Percentiles rank a stretch among this genome's conserved stretches.
phyloP scores from a whole-genome alignment of 140 eudicot species.

The Cichorium intybus region DNA sequence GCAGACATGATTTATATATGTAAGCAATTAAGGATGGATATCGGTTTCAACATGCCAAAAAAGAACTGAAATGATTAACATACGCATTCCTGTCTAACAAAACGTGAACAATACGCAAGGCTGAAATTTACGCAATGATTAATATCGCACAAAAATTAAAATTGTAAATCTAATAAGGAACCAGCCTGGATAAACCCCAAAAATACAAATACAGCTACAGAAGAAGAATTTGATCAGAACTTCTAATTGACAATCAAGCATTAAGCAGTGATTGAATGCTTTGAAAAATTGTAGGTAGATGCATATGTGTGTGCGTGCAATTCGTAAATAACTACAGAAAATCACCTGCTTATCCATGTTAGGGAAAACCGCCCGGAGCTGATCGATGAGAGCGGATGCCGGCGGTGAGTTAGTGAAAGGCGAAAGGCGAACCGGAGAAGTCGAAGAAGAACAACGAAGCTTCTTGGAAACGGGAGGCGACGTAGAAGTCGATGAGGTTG shows the following conservation, averaged over 20 bases:
- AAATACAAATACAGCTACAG: neutral
- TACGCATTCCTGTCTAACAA: neutral
- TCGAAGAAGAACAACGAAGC: conserved; percentile 50
- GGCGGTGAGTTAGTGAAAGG: conserved; percentile 22
- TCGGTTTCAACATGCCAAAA: neutral
- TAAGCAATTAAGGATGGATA: neutral
- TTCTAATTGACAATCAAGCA: conserved; percentile 6
- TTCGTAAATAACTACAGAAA: neutral
- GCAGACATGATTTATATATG: neutral
- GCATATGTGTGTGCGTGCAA: neutral
- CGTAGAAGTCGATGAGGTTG: conserved; percentile 46
- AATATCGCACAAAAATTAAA: neutral
- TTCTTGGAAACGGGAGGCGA: conserved; percentile 60
- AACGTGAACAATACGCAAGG: neutral
- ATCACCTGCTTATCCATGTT: conserved; percentile 51
- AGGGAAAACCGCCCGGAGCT: conserved; percentile 48
- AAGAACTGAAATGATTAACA: neutral
- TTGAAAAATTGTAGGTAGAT: neutral
- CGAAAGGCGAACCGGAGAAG: conserved; percentile 51
- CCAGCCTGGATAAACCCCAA: neutral
- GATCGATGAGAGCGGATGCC: conserved; percentile 28
- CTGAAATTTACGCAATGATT: conserved; percentile 7
- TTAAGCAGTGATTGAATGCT: neutral
- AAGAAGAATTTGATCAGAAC: neutral
- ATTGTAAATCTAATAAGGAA: neutral